Conservation (phyloP, 495 filamentous ascomycete species). For the Aspergillus baeticus region DNA sequence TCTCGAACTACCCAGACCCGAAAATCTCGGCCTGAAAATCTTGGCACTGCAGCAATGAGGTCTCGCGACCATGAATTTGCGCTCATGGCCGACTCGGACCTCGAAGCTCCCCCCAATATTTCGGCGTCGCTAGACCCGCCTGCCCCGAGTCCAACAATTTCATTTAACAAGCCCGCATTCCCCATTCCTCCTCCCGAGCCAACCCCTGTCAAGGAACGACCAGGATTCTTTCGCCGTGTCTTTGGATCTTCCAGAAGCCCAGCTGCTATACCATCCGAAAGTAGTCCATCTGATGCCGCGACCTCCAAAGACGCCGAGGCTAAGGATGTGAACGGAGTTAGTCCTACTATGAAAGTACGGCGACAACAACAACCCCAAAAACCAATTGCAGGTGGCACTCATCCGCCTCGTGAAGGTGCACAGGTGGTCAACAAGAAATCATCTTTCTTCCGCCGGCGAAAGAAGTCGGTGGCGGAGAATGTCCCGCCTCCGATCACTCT, state of each 20-base stretch:
- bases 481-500: slow-evolving; percentile 49
- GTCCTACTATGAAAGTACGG: slow-evolving; percentile 21
- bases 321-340: slow-evolving; percentile 23
- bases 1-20: slow-evolving; percentile 47
- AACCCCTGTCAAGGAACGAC: slow-evolving; percentile 59
- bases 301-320: slow-evolving; percentile 29
- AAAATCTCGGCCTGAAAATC: slow-evolving; percentile 38
- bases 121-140: slow-evolving; percentile 37
- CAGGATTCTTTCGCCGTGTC: slow-evolving; percentile 88
- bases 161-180: slow-evolving; percentile 47
- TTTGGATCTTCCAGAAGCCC: slow-evolving; percentile 65
- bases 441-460: slow-evolving; percentile 91
- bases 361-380: slow-evolving; percentile 28
- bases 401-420: slow-evolving; percentile 42
- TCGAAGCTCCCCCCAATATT: slow-evolving; percentile 32
- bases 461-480: slow-evolving; percentile 72
- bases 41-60: slow-evolving; percentile 37
- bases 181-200: slow-evolving; percentile 31
- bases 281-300: slow-evolving; percentile 16
- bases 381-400: slow-evolving; percentile 24
- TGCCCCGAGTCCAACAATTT: slow-evolving; percentile 54
- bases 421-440: slow-evolving; percentile 80
- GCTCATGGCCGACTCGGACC: slow-evolving; percentile 25
- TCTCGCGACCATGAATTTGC: slow-evolving; percentile 29
- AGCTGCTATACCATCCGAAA: slow-evolving; percentile 23